Conservation (phyloP, 176 grass and related monocot genomes). For the Musa acuminata region DNA sequence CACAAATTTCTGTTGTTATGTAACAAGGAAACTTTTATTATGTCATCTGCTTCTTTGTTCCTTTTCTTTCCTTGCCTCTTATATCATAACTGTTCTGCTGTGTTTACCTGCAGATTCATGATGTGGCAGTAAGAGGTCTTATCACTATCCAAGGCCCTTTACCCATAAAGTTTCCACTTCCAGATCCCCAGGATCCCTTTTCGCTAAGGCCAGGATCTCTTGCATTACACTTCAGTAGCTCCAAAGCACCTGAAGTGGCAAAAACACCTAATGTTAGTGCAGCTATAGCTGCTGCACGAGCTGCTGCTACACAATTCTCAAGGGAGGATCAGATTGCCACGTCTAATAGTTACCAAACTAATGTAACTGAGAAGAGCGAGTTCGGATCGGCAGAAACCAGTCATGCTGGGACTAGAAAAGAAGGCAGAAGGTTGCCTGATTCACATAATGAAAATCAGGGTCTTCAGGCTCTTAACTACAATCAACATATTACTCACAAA, state of each 20-base stretch:
- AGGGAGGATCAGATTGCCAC: slow-evolving; percentile 23
- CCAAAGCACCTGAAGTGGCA: slow-evolving; percentile 16
- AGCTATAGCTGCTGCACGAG: slow-evolving; percentile 58
- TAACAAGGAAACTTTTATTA: neutral
- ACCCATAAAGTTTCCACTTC: slow-evolving; percentile 75
- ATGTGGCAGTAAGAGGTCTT: slow-evolving; percentile 68
- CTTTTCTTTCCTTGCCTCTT: neutral
- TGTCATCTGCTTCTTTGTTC: neutral
- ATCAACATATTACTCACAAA: neutral
- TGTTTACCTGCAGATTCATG: slow-evolving; percentile 39
- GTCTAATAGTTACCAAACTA: slow-evolving; percentile 5
- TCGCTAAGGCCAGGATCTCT: slow-evolving; percentile 57
- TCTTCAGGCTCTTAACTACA: neutral
- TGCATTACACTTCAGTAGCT: slow-evolving; percentile 7
- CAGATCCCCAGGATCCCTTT: slow-evolving; percentile 35
- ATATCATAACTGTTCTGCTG: neutral
- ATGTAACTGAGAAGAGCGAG: slow-evolving; percentile 2
- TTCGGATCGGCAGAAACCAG: neutral
- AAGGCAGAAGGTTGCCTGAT: neutral
- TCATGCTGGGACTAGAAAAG: neutral
- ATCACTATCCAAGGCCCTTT: slow-evolving; percentile 46
- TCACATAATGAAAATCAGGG: neutral
- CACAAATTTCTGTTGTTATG: neutral
- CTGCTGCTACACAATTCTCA: slow-evolving; percentile 63
- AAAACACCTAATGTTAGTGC: slow-evolving; percentile 41